A percentile compares a stretch with the other conserved stretches of the same genome.
Evolutionary conservation across 2,329 filamentous ascomycete genomes (phyloP).

Genomic region (Alternaria solani): DNA sequence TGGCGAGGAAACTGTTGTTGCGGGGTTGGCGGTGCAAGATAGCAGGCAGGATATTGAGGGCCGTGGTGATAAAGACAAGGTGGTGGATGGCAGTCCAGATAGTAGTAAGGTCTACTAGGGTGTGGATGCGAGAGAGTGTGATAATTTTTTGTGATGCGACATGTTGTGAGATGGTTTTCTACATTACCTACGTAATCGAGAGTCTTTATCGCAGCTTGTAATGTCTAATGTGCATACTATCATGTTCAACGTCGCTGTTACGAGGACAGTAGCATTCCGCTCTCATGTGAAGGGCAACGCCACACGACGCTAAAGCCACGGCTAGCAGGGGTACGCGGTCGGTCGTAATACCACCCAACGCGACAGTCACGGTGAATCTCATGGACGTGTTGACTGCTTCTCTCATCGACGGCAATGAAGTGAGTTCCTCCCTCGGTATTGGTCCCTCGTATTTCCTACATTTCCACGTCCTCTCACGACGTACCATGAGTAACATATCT

Average conservation of each 20-base stretch:
- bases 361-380: conserved; percentile 24
- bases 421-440: conserved; percentile 18
- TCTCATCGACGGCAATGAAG: conserved; percentile 26
- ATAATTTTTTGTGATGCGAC: not conserved
- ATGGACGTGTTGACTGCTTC: conserved; percentile 31
- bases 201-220: not conserved
- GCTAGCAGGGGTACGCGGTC: conserved; percentile 16
- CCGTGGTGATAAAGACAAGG: conserved; percentile 32
- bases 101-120: not conserved
- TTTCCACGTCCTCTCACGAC: not conserved
- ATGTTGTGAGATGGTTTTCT: not conserved
- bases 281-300: not conserved
- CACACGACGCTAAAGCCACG: conserved; percentile 18
- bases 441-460: not conserved
- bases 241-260: not conserved
- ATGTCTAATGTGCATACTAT: not conserved
- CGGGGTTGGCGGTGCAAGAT: conserved; percentile 42
- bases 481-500: not conserved
- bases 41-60: conserved; percentile 38
- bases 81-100: conserved; percentile 4
- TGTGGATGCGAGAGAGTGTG: not conserved
- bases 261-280: not conserved
- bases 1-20: conserved; percentile 43
- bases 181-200: not conserved
- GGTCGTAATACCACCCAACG: conserved; percentile 25